These are phyloP conservation scores for Rhizophagus prolifer DNA, from an alignment of 192 early-diverging fungal species.

Conservation along the genomic window DNA sequence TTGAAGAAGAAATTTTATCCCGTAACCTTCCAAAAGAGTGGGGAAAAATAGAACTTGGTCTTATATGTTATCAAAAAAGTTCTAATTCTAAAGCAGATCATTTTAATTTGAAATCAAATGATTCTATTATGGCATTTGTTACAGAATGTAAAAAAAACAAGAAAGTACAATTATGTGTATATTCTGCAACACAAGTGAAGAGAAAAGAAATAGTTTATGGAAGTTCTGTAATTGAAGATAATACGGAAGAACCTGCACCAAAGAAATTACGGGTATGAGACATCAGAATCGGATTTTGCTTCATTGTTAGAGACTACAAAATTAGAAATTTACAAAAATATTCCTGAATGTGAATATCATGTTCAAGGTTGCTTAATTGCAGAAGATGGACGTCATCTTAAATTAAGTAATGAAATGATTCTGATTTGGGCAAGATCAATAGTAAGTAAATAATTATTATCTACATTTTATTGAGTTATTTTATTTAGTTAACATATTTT, in stretches of 20 bases:
- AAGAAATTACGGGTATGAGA: neutral
- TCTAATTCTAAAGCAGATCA: neutral
- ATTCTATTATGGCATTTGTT: neutral
- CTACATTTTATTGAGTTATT: neutral
- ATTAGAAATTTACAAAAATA: neutral
- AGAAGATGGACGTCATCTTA: neutral
- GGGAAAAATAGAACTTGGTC: neutral
- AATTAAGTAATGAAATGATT: neutral
- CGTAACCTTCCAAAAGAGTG: neutral
- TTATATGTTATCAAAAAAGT: neutral
- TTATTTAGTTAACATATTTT: neutral
- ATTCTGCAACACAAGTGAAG: neutral
- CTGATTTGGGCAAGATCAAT: neutral
- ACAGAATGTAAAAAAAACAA: neutral
- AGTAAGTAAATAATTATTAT: neutral
- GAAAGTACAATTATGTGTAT: neutral
- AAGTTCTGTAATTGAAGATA: neutral
- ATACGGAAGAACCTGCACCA: neutral
- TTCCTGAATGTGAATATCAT: neutral
- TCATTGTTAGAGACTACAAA: neutral
- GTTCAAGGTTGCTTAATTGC: constrained; percentile 4
- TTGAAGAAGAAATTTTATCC: neutral
- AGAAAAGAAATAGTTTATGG: neutral
- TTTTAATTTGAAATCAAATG: neutral
- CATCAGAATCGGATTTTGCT: neutral